These are phyloP conservation scores for Aechmea fasciata DNA, from an alignment of 176 grass and related monocot species.

Conservation along the genomic window DNA sequence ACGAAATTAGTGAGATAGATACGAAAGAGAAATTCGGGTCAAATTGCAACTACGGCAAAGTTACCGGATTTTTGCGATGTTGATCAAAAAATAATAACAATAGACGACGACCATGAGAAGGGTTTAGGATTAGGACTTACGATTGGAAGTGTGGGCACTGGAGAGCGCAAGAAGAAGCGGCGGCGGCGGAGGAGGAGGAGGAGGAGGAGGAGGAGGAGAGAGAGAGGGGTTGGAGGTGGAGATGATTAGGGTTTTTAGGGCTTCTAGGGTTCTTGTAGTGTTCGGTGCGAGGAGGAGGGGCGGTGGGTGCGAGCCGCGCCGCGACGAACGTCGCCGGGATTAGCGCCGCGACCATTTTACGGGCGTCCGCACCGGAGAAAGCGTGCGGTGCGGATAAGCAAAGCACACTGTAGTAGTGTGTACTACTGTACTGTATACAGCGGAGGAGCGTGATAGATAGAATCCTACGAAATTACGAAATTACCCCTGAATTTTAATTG, in stretches of 20 bases:
- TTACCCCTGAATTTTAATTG: too few species aligned
- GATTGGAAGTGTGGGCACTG: conserved; percentile 70
- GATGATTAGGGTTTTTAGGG: too few species aligned
- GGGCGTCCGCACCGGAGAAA: background rate
- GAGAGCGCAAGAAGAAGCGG: conserved; percentile 36
- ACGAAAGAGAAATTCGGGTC: background rate
- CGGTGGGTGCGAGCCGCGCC: conserved; percentile 20
- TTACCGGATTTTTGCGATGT: too few species aligned
- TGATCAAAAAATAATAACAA: background rate
- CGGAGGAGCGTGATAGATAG: too few species aligned
- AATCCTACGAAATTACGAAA: too few species aligned
- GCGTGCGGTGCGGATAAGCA: background rate
- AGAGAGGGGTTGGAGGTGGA: background rate
- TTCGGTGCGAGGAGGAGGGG: conserved; percentile 8
- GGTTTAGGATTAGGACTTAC: conserved; percentile 21
- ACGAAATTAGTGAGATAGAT: background rate
- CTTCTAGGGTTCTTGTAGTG: background rate
- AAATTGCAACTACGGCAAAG: too few species aligned
- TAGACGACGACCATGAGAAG: background rate
- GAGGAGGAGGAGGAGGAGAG: conserved; percentile 12
- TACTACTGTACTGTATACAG: too few species aligned
- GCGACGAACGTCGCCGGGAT: conserved; percentile 25
- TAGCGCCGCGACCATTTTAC: conserved; percentile 16
- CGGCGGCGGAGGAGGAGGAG: conserved; percentile 1
- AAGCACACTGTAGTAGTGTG: background rate